Base-by-base conservation (phyloP, 2,329 filamentous ascomycete genomes). In the Penicillium decumbens region DNA sequence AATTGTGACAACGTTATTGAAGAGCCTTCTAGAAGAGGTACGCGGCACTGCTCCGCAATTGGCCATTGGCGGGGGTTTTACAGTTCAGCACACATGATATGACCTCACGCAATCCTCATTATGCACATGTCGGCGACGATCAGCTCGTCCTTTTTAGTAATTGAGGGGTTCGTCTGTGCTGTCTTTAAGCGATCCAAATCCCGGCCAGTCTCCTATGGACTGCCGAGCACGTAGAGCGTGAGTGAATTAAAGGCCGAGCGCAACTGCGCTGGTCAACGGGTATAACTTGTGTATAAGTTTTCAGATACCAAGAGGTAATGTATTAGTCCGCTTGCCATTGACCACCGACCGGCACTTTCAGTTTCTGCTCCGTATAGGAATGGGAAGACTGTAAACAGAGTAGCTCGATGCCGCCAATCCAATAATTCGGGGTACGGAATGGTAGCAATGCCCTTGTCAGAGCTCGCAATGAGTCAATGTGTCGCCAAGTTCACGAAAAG, bases 381-480 rank as follows among this genome's bases (percentile, higher is more conserved):
- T 20, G 15, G 15, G 4, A 20, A 20, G 2, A 12, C 8, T 10
- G 2, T 20, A 10, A 37, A 37, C 15, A 18, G 15, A 7, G 32
- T 5, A 24, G 9, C n/a, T 46, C 44, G 10, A 18, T 8, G n/a
- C 32, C 15, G 15, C 4, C 32, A 20, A 20, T 20, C 1, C 15
- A 18, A 20, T 35, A 20, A 4, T 20, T 15, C 32, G 32, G 2
- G n/a, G 15, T 35, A 3, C 8, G 9, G 28, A 29, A 4, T 37
- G 18, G 33, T 12, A 47, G 27, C 41, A 44, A 41, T 37, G 41
- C 49, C 30, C 45, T 45, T 44, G 6, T 15, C 32, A 33, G 6
- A 12, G 33, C 18, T 23, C n/a, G 9, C 13, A 39, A 41, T 24
- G 24, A 43, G 20, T 32, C 23, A 3, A 20, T 18, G 15, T 9